Evolutionary conservation across 2,329 filamentous ascomycete genomes (phyloP).

Genomic region (Colletotrichum tabaci): DNA sequence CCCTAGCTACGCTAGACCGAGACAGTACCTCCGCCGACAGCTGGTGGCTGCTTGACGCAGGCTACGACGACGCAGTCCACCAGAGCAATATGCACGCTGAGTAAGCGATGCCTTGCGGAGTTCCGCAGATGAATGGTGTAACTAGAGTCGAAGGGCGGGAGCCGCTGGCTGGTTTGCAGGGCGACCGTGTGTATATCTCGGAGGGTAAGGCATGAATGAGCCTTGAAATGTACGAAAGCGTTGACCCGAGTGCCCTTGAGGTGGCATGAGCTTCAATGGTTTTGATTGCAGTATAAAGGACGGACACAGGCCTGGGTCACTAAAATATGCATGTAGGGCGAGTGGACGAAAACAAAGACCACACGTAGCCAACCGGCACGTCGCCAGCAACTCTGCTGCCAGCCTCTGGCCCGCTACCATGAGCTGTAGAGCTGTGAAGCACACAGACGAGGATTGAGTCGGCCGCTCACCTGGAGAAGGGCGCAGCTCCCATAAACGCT

Average conservation of each 20-base stretch:
- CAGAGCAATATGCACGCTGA: background rate
- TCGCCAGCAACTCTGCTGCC: background rate
- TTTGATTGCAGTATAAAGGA: too few species aligned
- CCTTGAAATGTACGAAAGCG: background rate
- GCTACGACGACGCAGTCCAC: background rate
- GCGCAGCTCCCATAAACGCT: background rate
- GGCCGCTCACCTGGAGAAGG: background rate
- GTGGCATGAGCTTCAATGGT: too few species aligned
- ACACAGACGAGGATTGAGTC: background rate
- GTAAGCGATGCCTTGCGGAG: conserved; percentile 28
- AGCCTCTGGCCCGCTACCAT: background rate
- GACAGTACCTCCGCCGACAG: background rate
- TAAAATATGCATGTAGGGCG: background rate
- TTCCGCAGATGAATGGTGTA: conserved; percentile 2
- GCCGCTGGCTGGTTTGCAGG: too few species aligned
- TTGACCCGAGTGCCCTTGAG: too few species aligned
- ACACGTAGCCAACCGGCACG: background rate
- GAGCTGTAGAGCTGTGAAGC: too few species aligned
- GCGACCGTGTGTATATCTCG: too few species aligned
- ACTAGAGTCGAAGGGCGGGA: background rate
- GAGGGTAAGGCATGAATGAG: background rate
- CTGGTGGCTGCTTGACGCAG: background rate
- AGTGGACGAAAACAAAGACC: background rate
- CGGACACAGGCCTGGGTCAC: background rate
- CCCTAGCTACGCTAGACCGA: conserved; percentile 1